phyloP scores from a whole-genome alignment of 2,329 filamentous ascomycete species.

The Diaporthe caulivora region DNA sequence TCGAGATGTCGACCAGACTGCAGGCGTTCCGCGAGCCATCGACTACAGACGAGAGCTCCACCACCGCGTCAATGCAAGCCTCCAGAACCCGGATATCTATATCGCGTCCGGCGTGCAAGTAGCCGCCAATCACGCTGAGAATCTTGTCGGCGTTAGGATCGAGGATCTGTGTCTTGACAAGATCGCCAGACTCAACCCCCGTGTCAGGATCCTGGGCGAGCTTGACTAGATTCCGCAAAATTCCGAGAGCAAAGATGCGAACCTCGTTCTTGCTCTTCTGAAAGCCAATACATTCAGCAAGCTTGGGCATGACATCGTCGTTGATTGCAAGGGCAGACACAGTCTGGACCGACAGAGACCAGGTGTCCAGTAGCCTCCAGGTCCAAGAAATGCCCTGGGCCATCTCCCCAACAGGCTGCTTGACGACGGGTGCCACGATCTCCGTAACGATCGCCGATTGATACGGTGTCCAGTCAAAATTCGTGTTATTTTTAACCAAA shows the following conservation, averaged over 20 bases:
- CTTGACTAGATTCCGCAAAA: conserved; percentile 78
- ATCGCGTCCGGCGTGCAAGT: conserved; percentile 69
- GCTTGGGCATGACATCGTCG: conserved; percentile 73
- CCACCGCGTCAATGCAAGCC: conserved; percentile 81
- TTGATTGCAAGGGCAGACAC: conserved; percentile 75
- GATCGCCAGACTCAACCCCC: conserved; percentile 68
- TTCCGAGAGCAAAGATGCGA: conserved; percentile 82
- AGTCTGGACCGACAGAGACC: conserved; percentile 77
- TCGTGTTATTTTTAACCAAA: conserved; percentile 79
- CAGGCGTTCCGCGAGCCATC: conserved; percentile 76
- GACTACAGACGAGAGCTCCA: conserved; percentile 80
- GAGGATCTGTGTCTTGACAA: conserved; percentile 68
- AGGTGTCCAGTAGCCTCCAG: conserved; percentile 83
- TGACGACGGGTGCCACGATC: conserved; percentile 80
- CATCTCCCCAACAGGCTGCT: conserved; percentile 85
- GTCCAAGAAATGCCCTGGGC: conserved; percentile 89
- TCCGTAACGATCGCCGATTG: conserved; percentile 78
- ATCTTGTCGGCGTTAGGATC: conserved; percentile 70
- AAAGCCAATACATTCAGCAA: conserved; percentile 79
- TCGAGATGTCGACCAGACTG: conserved; percentile 83
- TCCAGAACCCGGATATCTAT: conserved; percentile 82
- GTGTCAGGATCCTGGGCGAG: conserved; percentile 67
- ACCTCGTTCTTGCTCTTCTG: conserved; percentile 79
- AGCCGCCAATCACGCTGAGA: conserved; percentile 74
- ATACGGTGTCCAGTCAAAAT: conserved; percentile 80